These are phyloP conservation scores for Naganishia vishniacii DNA, from an alignment of 768 basidiomycete species.

Conservation along the genomic window DNA sequence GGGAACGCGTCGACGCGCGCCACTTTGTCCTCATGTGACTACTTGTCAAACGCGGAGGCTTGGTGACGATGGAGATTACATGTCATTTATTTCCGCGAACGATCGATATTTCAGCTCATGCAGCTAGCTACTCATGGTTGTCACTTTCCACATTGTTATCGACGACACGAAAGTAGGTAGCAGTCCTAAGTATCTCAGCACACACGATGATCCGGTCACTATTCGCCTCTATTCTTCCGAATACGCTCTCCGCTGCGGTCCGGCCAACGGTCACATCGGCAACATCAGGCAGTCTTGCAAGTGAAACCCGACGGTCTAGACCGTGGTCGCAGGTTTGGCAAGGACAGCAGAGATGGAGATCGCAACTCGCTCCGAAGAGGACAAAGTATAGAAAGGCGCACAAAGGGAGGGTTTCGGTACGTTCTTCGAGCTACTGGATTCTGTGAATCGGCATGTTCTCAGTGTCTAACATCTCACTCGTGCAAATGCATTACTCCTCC, in stretches of 20 bases:
- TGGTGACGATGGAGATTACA: neutral
- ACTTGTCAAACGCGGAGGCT: neutral
- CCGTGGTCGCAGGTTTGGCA: constrained; percentile 10
- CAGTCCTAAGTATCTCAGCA: no score
- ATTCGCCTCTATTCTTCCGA: constrained; percentile 6
- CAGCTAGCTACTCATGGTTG: no score
- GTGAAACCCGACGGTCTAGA: neutral
- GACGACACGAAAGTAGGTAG: no score
- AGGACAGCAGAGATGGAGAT: constrained; percentile 26
- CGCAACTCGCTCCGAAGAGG: constrained; percentile 65
- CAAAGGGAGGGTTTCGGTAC: constrained; percentile 61
- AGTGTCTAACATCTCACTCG: neutral
- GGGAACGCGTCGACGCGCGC: neutral
- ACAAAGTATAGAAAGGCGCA: constrained; percentile 82
- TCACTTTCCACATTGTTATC: no score
- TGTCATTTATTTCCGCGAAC: neutral
- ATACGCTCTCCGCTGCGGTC: neutral
- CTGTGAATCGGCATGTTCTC: no score
- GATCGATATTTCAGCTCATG: neutral
- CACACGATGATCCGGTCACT: constrained; percentile 21
- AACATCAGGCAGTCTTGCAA: neutral
- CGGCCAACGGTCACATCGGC: neutral
- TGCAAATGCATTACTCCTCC: no score
- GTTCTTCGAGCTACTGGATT: constrained; percentile 9
- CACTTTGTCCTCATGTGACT: constrained; percentile 2